A percentile compares a stretch with the other conserved stretches of the same genome.
Evolutionary conservation across 495 filamentous ascomycete species (phyloP).

Genomic region (Bacidia rubella): DNA sequence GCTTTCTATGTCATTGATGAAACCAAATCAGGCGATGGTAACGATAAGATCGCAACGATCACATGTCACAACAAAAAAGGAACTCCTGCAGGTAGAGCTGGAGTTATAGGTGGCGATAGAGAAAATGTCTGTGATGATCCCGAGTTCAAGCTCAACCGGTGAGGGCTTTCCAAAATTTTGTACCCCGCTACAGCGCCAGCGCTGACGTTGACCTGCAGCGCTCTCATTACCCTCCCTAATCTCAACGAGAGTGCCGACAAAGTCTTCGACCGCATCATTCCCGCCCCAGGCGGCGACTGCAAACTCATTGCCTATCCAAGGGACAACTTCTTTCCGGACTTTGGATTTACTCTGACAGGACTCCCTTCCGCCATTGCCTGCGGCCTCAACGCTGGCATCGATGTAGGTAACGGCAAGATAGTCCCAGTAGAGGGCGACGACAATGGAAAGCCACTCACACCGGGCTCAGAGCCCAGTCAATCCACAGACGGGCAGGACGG

Average conservation of each 20-base stretch:
- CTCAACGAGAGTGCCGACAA: slow-evolving; percentile 1
- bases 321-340: background rate
- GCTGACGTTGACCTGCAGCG: background rate
- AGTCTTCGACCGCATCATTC: slow-evolving; percentile 10
- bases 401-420: slow-evolving; percentile 2
- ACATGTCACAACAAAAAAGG: slow-evolving; percentile 8
- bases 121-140: slow-evolving; percentile 2
- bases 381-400: background rate
- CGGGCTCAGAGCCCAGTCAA: background rate
- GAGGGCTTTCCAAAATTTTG: background rate
- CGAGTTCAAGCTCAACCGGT: slow-evolving; percentile 7
- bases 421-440: background rate
- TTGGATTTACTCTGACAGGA: slow-evolving; percentile 1
- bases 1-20: slow-evolving; percentile 2
- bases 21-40: background rate
- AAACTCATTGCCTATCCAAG: slow-evolving; percentile 6
- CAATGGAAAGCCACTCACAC: slow-evolving; percentile 3
- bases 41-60: slow-evolving; percentile 7
- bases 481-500: slow-evolving; percentile 8
- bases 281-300: slow-evolving; percentile 3
- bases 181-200: background rate
- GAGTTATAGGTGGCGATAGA: slow-evolving; percentile 1
- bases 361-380: slow-evolving; percentile 8
- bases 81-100: slow-evolving; percentile 1
- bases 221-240: slow-evolving; percentile 4